phyloP scores from a whole-genome alignment of 805 yeast genomes.

The Grigorovia transvaalensis region DNA sequence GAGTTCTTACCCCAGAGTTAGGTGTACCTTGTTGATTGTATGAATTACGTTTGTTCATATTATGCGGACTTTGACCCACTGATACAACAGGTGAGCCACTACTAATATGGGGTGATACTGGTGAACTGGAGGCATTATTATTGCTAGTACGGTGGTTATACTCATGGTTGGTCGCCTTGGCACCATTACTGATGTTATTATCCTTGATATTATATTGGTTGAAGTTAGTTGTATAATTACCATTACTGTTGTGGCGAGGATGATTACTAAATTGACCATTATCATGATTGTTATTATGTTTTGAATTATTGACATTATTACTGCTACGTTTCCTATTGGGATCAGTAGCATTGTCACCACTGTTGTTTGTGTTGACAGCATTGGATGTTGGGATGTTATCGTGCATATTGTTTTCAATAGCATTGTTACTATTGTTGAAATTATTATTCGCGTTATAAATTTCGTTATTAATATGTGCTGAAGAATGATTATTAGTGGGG shows the following conservation, averaged over 20 bases:
- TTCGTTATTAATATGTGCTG: background rate
- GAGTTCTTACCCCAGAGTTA: constrained; percentile 1
- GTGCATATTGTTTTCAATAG: background rate
- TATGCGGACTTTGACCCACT: background rate
- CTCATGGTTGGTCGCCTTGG: background rate
- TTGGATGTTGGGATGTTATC: background rate
- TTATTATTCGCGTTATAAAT: background rate
- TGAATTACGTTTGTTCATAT: background rate
- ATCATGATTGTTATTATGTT: no score
- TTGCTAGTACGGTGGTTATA: background rate
- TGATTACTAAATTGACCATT: no score
- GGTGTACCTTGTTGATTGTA: background rate
- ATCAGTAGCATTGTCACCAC: no score
- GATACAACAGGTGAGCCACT: background rate
- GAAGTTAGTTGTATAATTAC: background rate
- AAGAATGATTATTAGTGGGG: background rate
- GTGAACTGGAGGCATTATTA: background rate
- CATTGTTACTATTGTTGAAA: background rate
- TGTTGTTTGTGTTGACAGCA: no score
- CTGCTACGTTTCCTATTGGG: no score
- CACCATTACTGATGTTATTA: background rate
- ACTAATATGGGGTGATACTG: background rate
- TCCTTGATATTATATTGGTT: background rate
- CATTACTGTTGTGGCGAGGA: background rate
- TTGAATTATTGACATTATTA: no score